Percentiles rank a stretch among this genome's conserved stretches.
Evolutionary conservation across 768 basidiomycete species (phyloP).

Genomic region (Psilocybe cyanescens): DNA sequence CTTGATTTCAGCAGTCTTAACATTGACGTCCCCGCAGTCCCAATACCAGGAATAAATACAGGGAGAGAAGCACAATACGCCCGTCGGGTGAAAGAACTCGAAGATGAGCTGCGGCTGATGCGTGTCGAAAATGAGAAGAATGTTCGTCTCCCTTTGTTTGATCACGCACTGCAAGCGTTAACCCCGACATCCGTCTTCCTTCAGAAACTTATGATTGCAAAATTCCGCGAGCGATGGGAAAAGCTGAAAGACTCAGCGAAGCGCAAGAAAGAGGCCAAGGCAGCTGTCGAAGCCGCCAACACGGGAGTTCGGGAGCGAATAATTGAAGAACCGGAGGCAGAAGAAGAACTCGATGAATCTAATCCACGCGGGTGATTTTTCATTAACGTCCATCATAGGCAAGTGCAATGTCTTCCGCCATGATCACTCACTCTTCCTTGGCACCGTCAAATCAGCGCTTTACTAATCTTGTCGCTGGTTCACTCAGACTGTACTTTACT

Average conservation of each 20-base stretch:
- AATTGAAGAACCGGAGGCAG: constrained; percentile 69
- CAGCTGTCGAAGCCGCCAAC: constrained; percentile 49
- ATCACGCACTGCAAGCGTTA: background rate
- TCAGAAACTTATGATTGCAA: constrained; percentile 82
- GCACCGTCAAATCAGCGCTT: background rate
- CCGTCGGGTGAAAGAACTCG: constrained; percentile 76
- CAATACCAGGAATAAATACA: constrained; percentile 53
- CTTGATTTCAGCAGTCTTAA: constrained; percentile 60
- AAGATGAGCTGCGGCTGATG: constrained; percentile 71
- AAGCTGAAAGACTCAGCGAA: constrained; percentile 88
- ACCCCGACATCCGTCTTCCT: constrained; percentile 15
- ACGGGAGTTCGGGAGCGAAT: constrained; percentile 66
- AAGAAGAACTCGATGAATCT: constrained; percentile 48
- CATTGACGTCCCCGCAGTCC: constrained; percentile 56
- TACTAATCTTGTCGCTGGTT: background rate
- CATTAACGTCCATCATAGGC: background rate
- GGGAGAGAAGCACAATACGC: constrained; percentile 58
- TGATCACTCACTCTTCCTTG: background rate
- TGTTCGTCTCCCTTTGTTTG: constrained; percentile 42
- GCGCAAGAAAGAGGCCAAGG: constrained; percentile 80
- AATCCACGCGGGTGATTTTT: constrained; percentile 20
- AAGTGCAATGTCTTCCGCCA: background rate
- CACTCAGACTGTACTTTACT: background rate
- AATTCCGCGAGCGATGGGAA: constrained; percentile 88
- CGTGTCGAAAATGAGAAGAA: constrained; percentile 83